Evolutionary conservation across 495 filamentous ascomycete genomes (phyloP).

Genomic region (Rhypophila decipiens): DNA sequence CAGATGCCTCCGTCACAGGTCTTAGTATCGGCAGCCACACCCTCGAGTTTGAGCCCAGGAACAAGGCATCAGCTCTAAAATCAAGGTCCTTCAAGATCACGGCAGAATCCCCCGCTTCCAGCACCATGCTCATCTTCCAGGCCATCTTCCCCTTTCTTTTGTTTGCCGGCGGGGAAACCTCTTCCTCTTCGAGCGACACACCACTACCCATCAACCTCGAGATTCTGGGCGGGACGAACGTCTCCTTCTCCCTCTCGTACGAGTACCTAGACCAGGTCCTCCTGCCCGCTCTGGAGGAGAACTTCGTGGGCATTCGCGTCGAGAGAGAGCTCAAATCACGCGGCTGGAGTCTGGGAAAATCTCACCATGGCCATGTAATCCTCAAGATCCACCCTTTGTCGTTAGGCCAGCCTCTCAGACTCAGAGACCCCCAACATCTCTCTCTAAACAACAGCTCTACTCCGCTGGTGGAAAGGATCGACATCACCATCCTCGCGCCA

Average conservation of each 20-base stretch:
- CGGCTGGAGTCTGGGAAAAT: conserved; percentile 60
- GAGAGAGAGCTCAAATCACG: conserved; percentile 49
- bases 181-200: conserved; percentile 5
- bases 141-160: conserved; percentile 74
- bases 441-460: conserved; percentile 6
- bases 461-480: conserved; percentile 46
- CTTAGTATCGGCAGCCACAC: conserved; percentile 48
- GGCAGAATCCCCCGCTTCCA: conserved; percentile 38
- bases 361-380: conserved; percentile 50
- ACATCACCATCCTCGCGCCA: conserved; percentile 54
- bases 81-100: conserved; percentile 36
- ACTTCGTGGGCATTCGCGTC: conserved; percentile 57
- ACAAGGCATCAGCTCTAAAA: conserved; percentile 30
- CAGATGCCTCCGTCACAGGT: conserved; percentile 51
- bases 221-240: conserved; percentile 75
- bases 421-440: conserved; percentile 25
- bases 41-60: conserved; percentile 44
- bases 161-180: conserved; percentile 41
- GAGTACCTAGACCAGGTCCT: conserved; percentile 76
- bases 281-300: conserved; percentile 56
- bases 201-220: conserved; percentile 42
- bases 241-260: conserved; percentile 61
- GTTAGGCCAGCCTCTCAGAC: conserved; percentile 36
- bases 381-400: conserved; percentile 52
- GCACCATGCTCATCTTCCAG: conserved; percentile 70